These are phyloP conservation scores for Cucumis cinereus DNA, from an alignment of 306 rosid species.

Conservation along the genomic window DNA sequence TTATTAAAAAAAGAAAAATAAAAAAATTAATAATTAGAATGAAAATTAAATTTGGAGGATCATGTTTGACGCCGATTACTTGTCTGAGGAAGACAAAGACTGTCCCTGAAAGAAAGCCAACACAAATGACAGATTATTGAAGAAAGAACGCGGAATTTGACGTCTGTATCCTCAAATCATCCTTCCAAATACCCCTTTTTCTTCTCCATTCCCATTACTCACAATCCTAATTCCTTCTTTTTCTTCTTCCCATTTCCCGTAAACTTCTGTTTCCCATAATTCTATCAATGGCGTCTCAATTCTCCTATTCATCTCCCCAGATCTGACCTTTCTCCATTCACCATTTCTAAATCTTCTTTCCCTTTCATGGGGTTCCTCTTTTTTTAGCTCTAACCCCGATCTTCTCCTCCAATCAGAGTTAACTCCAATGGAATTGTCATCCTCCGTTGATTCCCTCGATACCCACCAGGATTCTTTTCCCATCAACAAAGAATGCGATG, in stretches of 20 bases:
- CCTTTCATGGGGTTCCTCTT: neutral
- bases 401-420: constrained; percentile 7
- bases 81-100: neutral
- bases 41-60: neutral
- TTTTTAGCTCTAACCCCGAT: constrained; percentile 22
- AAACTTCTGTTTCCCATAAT: neutral
- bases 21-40: too few species aligned
- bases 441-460: constrained; percentile 40
- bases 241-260: neutral
- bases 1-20: too few species aligned
- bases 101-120: neutral
- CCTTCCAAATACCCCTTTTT: neutral
- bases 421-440: constrained; percentile 39
- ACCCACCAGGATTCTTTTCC: constrained; percentile 30
- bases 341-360: neutral
- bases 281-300: constrained; percentile 17
- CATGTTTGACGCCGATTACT: neutral
- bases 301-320: neutral
- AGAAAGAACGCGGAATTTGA: constrained; percentile 2
- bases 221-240: neutral
- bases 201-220: neutral
- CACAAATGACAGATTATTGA: neutral
- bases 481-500: constrained; percentile 44
- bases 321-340: constrained; percentile 12
- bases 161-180: neutral